These are phyloP conservation scores for Athelia sp. DNA, from an alignment of 1,284 basidiomycete genomes.

Conservation along the genomic window DNA sequence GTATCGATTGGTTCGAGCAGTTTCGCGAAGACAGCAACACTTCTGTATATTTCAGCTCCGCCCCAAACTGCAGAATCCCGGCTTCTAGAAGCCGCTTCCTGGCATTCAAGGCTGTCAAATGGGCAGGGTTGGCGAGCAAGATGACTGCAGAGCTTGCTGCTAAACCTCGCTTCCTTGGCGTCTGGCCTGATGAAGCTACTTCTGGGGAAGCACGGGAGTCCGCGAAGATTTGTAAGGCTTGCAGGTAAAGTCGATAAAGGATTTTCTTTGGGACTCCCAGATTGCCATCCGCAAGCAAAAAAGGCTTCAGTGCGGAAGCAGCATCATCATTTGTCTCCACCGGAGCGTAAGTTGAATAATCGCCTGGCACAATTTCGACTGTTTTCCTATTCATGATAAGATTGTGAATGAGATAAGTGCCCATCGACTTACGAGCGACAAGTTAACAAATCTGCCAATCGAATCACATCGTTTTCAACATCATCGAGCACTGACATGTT, in stretches of 20 bases:
- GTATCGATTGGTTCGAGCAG: conserved; percentile 45
- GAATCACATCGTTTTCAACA: too few species aligned
- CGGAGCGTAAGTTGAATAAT: conserved; percentile 31
- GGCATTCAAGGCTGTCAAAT: conserved; percentile 40
- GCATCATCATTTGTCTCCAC: conserved; percentile 6
- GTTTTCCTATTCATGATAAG: conserved; percentile 20
- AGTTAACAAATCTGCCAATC: too few species aligned
- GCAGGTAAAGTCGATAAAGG: conserved; percentile 45
- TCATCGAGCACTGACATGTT: too few species aligned
- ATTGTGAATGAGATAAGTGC: too few species aligned
- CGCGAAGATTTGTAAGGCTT: conserved; percentile 33
- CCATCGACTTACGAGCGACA: too few species aligned
- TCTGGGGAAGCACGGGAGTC: conserved; percentile 47
- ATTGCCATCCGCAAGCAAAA: conserved; percentile 50
- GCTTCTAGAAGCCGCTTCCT: conserved; percentile 45
- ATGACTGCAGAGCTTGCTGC: conserved; percentile 44
- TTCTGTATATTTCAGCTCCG: conserved; percentile 45
- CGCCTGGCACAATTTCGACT: conserved; percentile 48
- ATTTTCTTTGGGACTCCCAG: conserved; percentile 61
- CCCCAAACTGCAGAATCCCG: conserved; percentile 26
- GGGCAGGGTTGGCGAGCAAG: conserved; percentile 40
- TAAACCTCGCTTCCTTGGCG: neutral
- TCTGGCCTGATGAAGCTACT: conserved; percentile 41
- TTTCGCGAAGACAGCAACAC: conserved; percentile 42
- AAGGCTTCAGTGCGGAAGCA: conserved; percentile 32